Evolutionary conservation across 371 early-diverging fungal genomes (phyloP).

Genomic region (Haplosporangium sp.): DNA sequence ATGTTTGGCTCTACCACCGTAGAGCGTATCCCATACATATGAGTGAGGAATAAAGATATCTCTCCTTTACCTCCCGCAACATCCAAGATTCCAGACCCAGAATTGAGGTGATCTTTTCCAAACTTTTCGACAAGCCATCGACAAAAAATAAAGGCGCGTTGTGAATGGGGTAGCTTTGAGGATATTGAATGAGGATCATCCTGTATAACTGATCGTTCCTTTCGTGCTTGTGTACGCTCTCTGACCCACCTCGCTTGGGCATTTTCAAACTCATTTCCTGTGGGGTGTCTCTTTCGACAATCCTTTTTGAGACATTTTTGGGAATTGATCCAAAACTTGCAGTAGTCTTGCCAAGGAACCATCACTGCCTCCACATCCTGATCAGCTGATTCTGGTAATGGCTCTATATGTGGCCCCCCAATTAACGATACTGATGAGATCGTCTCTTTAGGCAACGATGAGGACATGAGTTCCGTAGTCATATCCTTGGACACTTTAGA

Average conservation of each 20-base stretch:
- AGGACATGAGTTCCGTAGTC: neutral
- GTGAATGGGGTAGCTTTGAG: conserved; percentile 64
- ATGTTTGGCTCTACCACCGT: conserved; percentile 65
- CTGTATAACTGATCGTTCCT: conserved; percentile 25
- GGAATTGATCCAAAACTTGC: conserved; percentile 55
- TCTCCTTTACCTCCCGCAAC: conserved; percentile 73
- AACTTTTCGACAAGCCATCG: conserved; percentile 62
- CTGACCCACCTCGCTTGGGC: conserved; percentile 57
- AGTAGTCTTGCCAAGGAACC: conserved; percentile 36
- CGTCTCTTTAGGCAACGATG: neutral
- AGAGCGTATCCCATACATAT: conserved; percentile 59
- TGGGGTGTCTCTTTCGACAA: conserved; percentile 35
- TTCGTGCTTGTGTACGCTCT: conserved; percentile 42
- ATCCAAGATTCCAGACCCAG: conserved; percentile 60
- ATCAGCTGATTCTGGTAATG: neutral
- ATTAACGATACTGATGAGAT: neutral
- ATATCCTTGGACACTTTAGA: neutral
- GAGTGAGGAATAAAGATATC: conserved; percentile 62
- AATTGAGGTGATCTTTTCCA: conserved; percentile 40
- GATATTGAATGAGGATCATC: conserved; percentile 50
- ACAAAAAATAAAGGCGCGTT: conserved; percentile 65
- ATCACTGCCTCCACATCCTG: neutral
- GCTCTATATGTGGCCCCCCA: neutral
- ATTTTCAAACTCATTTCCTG: conserved; percentile 19
- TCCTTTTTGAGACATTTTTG: conserved; percentile 27